phyloP scores from a whole-genome alignment of 768 basidiomycete species.

The Chiua virens region DNA sequence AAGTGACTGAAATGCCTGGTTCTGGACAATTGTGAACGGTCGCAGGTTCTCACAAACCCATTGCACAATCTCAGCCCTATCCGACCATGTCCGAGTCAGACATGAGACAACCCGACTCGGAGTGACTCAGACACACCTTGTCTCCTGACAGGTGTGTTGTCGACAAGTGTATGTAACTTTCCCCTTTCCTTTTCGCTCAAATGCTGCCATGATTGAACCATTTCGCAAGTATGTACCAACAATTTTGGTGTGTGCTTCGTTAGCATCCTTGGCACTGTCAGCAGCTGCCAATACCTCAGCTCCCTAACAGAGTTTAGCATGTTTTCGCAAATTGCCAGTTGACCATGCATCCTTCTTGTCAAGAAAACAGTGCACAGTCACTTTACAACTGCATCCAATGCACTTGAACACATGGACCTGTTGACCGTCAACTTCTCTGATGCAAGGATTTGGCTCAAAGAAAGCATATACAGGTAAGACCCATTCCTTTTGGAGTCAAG shows the following conservation, averaged over 20 bases:
- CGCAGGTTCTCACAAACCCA: neutral
- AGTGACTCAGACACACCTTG: too few relatives aligned
- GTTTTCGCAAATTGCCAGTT: slow-evolving; percentile 2
- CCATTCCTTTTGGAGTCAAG: too few relatives aligned
- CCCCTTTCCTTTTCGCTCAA: neutral
- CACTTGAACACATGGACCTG: neutral
- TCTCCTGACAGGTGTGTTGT: neutral
- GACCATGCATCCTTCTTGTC: neutral
- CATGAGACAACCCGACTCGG: neutral
- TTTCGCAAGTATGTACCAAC: neutral
- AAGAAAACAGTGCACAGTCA: neutral
- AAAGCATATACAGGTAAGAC: neutral
- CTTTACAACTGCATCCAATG: neutral
- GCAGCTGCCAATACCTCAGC: neutral
- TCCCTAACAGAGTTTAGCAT: neutral
- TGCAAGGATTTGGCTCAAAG: neutral
- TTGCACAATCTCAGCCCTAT: too few relatives aligned
- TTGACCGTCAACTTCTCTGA: neutral
- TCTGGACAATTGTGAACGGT: neutral
- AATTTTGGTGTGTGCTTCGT: neutral
- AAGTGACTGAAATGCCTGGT: neutral
- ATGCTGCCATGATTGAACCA: neutral
- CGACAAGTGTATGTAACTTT: neutral
- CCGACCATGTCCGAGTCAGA: too few relatives aligned
- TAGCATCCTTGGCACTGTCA: neutral